Evolutionary conservation across 1,284 basidiomycete species (phyloP), one percentile per base, ranked within the genome.

Genomic region (Cutaneotrichosporon dermatis): DNA sequence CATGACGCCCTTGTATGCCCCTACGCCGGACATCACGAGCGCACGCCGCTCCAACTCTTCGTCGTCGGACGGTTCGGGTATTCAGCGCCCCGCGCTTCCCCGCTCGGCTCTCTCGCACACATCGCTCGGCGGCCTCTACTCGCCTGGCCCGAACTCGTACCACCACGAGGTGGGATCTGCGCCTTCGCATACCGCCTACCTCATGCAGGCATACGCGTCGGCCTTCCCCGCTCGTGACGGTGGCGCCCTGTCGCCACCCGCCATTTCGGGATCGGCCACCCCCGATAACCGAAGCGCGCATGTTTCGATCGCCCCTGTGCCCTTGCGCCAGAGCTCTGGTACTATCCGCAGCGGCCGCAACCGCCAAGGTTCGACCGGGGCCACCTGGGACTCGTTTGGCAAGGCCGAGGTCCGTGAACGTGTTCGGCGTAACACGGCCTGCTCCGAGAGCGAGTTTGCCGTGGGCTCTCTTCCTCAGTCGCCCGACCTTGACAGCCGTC

Each of bases 321-420:
- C 51, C n/a, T 34, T 39, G 6, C 51, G 57, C n/a, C 52, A 51
- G 5, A 41, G 25, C 13, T 48, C 51, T 7, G 66, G 63, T 7
- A 62, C 61, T n/a, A 39, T 51, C 13, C 58, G 58, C 39, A 16
- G 12, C 8, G 61, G 57, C n/a, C 66, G 57, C 52, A 40, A 59
- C 34, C 68, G 73, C 25, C 69, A 69, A 7, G 65, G 65, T 51
- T 65, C 69, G 16, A 60, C 62, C 25, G 51, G 57, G 16, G 62
- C 64, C 4, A 69, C 72, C 1, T 76, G 75, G 75, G 75, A 76
- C 53, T 61, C 67, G 13, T 72, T 73, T 43, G 75, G 70, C 33
- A 65, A 63, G 56, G 63, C 70, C 25, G 69, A 67, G 37, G 61
- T 73, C n/a, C 40, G 41, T 10, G 60, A 60, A 37, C 53, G 55